Percentiles rank a stretch among this genome's conserved stretches.
phyloP scores from a whole-genome alignment of 2,329 filamentous ascomycete species.

The Colletotrichum chlorophyti region DNA sequence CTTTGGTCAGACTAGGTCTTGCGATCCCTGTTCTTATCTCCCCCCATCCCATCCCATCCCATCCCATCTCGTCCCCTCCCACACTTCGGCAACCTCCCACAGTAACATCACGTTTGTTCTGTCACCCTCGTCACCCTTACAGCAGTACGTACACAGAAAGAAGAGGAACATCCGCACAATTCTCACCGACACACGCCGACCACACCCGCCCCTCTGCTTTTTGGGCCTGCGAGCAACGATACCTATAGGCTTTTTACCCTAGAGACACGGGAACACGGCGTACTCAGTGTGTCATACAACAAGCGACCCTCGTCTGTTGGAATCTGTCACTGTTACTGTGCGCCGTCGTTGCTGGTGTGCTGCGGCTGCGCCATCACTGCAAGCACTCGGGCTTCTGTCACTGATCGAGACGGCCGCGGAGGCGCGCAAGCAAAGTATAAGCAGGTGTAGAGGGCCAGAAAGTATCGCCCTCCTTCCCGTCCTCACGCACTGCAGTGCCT shows the following conservation, averaged over 20 bases:
- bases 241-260: too few relatives aligned
- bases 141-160: neutral
- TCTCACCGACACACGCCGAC: slow-evolving; percentile 4
- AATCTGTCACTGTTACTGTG: slow-evolving; percentile 9
- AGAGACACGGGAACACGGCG: too few relatives aligned
- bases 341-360: neutral
- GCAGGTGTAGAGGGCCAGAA: too few relatives aligned
- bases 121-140: neutral
- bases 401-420: neutral
- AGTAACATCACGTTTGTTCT: slow-evolving; percentile 12
- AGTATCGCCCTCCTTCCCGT: too few relatives aligned
- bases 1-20: neutral
- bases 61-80: slow-evolving; percentile 3
- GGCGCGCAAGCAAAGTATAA: too few relatives aligned
- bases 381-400: slow-evolving; percentile 4
- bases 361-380: neutral
- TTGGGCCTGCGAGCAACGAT: too few relatives aligned
- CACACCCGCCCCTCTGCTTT: neutral
- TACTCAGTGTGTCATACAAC: slow-evolving; percentile 11
- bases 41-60: neutral
- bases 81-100: too few relatives aligned
- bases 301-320: neutral
- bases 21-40: slow-evolving; percentile 14
- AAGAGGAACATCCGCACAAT: neutral
- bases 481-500: too few relatives aligned